Percentiles rank a stretch among this genome's conserved stretches.
These are phyloP conservation scores for Cladosporium sp. DNA, from an alignment of 2,329 filamentous ascomycete species.

Conservation along the genomic window DNA sequence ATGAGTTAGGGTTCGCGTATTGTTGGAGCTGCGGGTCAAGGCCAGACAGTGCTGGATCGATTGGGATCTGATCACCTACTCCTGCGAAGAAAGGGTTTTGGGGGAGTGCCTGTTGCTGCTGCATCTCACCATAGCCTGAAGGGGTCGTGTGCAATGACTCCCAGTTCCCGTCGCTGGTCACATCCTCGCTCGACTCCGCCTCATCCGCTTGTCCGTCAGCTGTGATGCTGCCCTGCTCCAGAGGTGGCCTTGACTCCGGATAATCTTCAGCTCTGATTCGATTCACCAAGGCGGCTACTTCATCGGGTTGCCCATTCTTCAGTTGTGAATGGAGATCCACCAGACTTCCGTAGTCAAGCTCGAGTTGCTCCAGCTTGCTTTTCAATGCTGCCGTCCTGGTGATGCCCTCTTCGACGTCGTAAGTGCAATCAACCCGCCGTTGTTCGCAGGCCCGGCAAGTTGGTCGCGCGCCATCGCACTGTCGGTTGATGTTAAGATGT, in stretches of 20 bases:
- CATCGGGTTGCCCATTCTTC: conserved; percentile 5
- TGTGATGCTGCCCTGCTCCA: conserved; percentile 10
- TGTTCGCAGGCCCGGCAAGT: conserved; percentile 10
- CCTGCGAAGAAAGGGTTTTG: not conserved
- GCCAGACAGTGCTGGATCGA: conserved; percentile 3
- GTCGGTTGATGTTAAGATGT: conserved; percentile 3
- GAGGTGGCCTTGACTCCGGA: not conserved
- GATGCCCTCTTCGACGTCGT: conserved; percentile 12
- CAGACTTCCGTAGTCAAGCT: conserved; percentile 11
- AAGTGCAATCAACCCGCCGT: conserved; percentile 10
- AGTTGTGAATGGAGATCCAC: conserved; percentile 11
- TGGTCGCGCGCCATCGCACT: conserved; percentile 11
- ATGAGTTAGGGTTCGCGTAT: not conserved
- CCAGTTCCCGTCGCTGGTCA: conserved; percentile 8
- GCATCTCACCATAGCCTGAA: not conserved
- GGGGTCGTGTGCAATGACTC: conserved; percentile 1
- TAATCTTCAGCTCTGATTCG: conserved; percentile 10
- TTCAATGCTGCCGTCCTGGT: conserved; percentile 10
- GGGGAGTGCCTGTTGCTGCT: not conserved
- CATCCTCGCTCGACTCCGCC: conserved; percentile 2
- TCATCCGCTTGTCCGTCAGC: not conserved
- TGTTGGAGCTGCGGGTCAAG: conserved; percentile 3
- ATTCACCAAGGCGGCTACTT: conserved; percentile 10
- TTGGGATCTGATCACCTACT: conserved; percentile 4
- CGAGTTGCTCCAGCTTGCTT: conserved; percentile 11